These are phyloP conservation scores for Rhodosporidiobolus sp. DNA, from an alignment of 768 basidiomycete genomes.

Conservation along the genomic window DNA sequence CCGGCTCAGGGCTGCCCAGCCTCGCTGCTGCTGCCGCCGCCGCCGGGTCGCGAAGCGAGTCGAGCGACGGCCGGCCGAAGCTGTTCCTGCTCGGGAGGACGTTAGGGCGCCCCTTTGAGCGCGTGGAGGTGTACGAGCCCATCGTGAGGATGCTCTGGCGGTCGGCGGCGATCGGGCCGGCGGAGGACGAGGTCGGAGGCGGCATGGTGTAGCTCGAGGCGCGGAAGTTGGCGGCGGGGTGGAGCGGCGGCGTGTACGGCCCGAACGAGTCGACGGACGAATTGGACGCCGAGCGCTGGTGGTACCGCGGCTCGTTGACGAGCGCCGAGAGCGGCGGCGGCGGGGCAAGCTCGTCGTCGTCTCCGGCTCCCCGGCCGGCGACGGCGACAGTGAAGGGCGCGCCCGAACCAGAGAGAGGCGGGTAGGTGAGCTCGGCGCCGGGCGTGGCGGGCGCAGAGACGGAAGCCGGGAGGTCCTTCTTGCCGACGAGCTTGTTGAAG, in stretches of 20 bases:
- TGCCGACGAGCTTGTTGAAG: constrained; percentile 40
- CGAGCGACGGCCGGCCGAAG: constrained; percentile 18
- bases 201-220: constrained; percentile 13
- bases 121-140: constrained; percentile 15
- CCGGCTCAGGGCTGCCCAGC: neutral
- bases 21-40: neutral
- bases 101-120: constrained; percentile 1
- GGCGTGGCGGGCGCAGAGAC: constrained; percentile 20
- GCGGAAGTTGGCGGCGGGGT: constrained; percentile 8
- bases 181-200: neutral
- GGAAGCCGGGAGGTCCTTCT: neutral
- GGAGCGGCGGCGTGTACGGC: constrained; percentile 23
- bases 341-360: constrained; percentile 59
- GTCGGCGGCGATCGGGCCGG: constrained; percentile 5
- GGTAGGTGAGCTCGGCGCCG: neutral
- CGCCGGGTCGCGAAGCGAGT: constrained; percentile 14
- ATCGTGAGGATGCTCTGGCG: constrained; percentile 30
- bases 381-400: too few relatives aligned
- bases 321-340: constrained; percentile 89
- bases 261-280: constrained; percentile 42
- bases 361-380: neutral
- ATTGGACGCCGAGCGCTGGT: constrained; percentile 33
- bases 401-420: neutral
- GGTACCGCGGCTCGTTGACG: constrained; percentile 52
- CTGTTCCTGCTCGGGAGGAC: constrained; percentile 6